Evolutionary conservation across 73 alveolate species (phyloP), one percentile per base, ranked within the genome.

Genomic region (Paramecium tetraurelia): DNA sequence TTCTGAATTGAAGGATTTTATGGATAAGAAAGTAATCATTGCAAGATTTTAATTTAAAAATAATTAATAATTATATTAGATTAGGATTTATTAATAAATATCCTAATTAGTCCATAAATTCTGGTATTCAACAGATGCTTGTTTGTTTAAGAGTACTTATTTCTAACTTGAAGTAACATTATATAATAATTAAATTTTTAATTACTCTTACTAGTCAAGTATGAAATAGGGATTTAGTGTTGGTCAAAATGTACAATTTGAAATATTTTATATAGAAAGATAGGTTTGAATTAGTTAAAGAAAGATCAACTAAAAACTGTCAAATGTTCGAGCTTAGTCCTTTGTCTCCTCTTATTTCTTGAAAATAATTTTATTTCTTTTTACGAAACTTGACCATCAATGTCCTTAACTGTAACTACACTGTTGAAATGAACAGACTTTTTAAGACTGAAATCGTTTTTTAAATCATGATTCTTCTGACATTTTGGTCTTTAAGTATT

Each of bases 401-500:
- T 63, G 27, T 63, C 50, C 46, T 63, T 63, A 14, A 63, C 84
- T 31, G 84, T 63, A 63, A 63, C 84, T 63, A 63, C 84, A 27
- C 10, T 27, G 24, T 63, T 63, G 84, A 63, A 63, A 63, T 63
- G 84, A 11, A 63, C 84, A 63, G 84, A 63, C 27, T 63, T 63
- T 33, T 63, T 63, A 3, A 63, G 84, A 63, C 12, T 63, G 31
- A 63, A 63, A 31, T 63, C 84, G 31, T 63, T 63, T 27, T 27
- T 11, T 9, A 22, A n/a, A 63, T 33, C 21, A 12, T 63, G 9
- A 31, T 63, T 63, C 8, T 16, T 63, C 84, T 22, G 46, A 27
- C 20, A 31, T 63, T 31, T 33, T 21, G 84, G 84, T 20, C 24
- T 63, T 63, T 63, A 40, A 27, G 46, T 63, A 33, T 33, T 24